Conservation (phyloP, 2,329 filamentous ascomycete species). For the Aspergillus spinulosporus region DNA sequence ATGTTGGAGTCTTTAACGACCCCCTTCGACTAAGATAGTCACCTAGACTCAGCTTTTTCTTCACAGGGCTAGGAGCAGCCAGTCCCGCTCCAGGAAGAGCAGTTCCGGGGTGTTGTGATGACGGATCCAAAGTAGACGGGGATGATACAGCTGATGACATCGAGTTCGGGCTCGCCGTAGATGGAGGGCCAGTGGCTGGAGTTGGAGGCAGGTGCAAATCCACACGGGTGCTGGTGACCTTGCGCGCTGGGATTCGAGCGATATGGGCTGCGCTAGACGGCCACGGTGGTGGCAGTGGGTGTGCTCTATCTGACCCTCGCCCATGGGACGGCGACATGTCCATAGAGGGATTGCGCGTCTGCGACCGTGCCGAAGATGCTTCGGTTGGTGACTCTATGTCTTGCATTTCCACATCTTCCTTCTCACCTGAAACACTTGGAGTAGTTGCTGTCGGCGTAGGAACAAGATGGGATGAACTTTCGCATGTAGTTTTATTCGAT, state of each 20-base stretch:
- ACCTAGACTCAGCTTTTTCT: slow-evolving; percentile 53
- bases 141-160: slow-evolving; percentile 32
- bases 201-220: slow-evolving; percentile 34
- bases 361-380: slow-evolving; percentile 19
- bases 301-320: slow-evolving; percentile 23
- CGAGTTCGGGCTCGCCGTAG: slow-evolving; percentile 31
- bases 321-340: slow-evolving; percentile 21
- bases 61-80: slow-evolving; percentile 49
- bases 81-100: slow-evolving; percentile 31
- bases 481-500: slow-evolving; percentile 14
- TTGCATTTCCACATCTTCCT: slow-evolving; percentile 50
- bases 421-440: slow-evolving; percentile 17
- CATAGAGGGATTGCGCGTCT: slow-evolving; percentile 13
- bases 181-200: slow-evolving; percentile 25
- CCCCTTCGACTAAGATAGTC: slow-evolving; percentile 50
- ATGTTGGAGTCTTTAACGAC: slow-evolving; percentile 41
- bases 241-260: slow-evolving; percentile 30
- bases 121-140: slow-evolving; percentile 29
- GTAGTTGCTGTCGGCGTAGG: slow-evolving; percentile 13
- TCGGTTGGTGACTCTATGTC: slow-evolving; percentile 38
- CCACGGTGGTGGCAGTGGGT: slow-evolving; percentile 33
- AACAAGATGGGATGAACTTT: slow-evolving; percentile 17
- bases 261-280: slow-evolving; percentile 43
- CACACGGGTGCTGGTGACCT: slow-evolving; percentile 20
- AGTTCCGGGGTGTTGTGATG: slow-evolving; percentile 23